phyloP scores from a whole-genome alignment of 164 flowering plant genomes.

The Piper betle region DNA sequence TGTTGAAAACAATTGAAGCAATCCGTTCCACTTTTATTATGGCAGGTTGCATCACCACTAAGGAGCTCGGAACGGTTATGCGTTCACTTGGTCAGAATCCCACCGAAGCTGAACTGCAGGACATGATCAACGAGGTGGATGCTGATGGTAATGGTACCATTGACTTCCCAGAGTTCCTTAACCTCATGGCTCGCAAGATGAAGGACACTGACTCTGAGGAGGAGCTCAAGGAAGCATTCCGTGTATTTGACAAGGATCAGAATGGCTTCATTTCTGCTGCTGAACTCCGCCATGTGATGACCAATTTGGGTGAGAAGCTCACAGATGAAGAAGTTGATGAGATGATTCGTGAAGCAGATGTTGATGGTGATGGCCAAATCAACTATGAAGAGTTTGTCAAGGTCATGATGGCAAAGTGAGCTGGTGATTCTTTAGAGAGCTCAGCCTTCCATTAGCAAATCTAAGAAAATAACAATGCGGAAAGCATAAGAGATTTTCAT shows the following conservation, averaged over 20 bases:
- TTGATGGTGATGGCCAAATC: constrained; percentile 75
- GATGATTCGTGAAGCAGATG: constrained; percentile 84
- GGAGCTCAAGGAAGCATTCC: constrained; percentile 73
- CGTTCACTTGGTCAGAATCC: constrained; percentile 73
- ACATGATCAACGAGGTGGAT: constrained; percentile 78
- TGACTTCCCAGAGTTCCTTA: constrained; percentile 70
- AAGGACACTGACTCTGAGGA: constrained; percentile 81
- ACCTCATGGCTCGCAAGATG: constrained; percentile 82
- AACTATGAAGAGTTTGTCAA: constrained; percentile 74
- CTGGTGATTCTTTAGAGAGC: too few species aligned
- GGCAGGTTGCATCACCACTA: constrained; percentile 73
- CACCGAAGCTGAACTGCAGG: constrained; percentile 75
- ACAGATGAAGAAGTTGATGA: constrained; percentile 73
- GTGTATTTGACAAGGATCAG: constrained; percentile 76
- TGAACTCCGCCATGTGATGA: constrained; percentile 77
- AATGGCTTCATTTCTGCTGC: constrained; percentile 82
- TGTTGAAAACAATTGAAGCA: too few species aligned
- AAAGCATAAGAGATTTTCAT: too few species aligned
- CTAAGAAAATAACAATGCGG: too few species aligned
- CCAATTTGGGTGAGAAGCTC: constrained; percentile 70
- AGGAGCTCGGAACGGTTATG: constrained; percentile 83
- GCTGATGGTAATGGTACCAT: constrained; percentile 80
- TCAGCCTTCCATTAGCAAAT: too few species aligned
- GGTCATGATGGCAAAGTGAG: constrained; percentile 24
- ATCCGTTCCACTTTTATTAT: not conserved